A percentile compares a stretch with the other conserved stretches of the same genome.
Conservation (phyloP, 2,329 filamentous ascomycete genomes). For the Pseudocercospora ulei region DNA sequence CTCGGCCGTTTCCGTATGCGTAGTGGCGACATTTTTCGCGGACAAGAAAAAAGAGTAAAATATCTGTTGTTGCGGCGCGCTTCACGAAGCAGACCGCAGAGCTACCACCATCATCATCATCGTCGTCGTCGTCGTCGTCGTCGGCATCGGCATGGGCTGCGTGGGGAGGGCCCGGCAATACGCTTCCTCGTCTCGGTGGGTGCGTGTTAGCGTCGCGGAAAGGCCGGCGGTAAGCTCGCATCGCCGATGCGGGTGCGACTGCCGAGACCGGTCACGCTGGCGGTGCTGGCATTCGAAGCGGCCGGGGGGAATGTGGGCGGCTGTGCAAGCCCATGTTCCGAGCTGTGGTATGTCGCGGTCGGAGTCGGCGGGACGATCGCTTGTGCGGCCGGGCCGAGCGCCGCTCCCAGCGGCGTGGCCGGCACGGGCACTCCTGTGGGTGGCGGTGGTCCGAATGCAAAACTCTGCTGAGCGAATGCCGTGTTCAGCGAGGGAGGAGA, state of each 20-base stretch:
- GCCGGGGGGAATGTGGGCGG: neutral
- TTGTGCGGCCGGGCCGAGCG: slow-evolving; percentile 79
- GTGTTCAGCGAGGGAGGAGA: slow-evolving; percentile 25
- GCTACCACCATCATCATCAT: no score
- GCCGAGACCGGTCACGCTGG: slow-evolving; percentile 4
- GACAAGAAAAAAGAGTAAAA: no score
- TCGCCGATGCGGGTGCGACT: slow-evolving; percentile 1
- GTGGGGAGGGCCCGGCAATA: no score
- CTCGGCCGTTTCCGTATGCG: no score
- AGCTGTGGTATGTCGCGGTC: slow-evolving; percentile 14
- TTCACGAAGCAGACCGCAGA: no score
- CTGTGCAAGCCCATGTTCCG: slow-evolving; percentile 20
- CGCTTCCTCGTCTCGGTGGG: no score
- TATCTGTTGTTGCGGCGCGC: no score
- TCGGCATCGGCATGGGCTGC: no score
- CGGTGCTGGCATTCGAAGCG: slow-evolving; percentile 5
- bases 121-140: no score
- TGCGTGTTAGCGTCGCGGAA: no score
- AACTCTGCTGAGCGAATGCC: slow-evolving; percentile 19
- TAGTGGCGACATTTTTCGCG: no score
- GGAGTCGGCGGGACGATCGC: slow-evolving; percentile 48
- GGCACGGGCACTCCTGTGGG: slow-evolving; percentile 46
- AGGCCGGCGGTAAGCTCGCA: neutral
- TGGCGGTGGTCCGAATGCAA: slow-evolving; percentile 37
- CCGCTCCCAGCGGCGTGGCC: slow-evolving; percentile 81